Evolutionary conservation across 768 basidiomycete genomes (phyloP).

Genomic region (Cystobasidium onofrii): DNA sequence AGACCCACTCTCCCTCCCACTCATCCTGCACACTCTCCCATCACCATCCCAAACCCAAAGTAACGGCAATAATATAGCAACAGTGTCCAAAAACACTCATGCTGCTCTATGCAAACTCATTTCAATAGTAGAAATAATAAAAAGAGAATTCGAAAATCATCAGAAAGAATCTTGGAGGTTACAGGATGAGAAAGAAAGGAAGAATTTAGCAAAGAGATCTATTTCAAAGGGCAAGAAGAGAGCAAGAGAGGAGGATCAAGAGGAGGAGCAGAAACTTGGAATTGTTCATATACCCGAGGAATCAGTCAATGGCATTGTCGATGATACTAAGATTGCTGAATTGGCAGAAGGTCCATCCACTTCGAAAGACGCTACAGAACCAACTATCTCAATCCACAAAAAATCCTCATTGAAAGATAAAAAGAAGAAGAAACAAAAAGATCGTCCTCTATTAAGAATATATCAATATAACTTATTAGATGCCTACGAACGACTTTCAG

Average conservation of each 20-base stretch:
- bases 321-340: neutral
- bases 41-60: neutral
- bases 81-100: conserved; percentile 2
- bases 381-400: neutral
- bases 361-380: neutral
- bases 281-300: too few relatives aligned
- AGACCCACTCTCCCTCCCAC: neutral
- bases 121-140: conserved; percentile 32
- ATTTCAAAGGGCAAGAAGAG: conserved; percentile 20
- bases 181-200: neutral
- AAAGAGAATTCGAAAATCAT: conserved; percentile 17
- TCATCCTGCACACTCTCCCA: conserved; percentile 25
- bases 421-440: neutral
- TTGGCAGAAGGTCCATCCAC: neutral
- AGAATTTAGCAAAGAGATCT: neutral
- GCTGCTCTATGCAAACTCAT: conserved; percentile 27
- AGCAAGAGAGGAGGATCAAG: conserved; percentile 4
- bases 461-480: conserved; percentile 12
- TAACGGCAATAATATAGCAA: neutral
- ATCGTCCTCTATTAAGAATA: neutral
- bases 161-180: neutral
- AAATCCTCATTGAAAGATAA: neutral
- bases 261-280: too few relatives aligned
- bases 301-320: neutral
- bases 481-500: conserved; percentile 4